Evolutionary conservation across 2,329 filamentous ascomycete species (phyloP).

Genomic region (Ceratocystis eucalypticola): DNA sequence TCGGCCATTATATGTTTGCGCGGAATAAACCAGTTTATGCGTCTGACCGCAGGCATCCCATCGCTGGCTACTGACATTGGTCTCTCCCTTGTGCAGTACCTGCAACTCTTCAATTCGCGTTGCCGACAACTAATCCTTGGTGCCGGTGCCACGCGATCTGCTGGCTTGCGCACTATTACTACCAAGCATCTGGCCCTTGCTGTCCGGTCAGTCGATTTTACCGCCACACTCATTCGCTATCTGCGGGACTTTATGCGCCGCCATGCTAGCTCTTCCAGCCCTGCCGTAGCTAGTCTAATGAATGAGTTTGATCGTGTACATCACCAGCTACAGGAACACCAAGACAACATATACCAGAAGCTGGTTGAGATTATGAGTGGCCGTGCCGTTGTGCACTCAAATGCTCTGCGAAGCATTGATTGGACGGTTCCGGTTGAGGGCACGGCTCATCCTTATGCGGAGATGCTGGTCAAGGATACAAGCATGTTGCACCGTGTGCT

Average conservation of each 20-base stretch:
- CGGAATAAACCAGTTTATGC: slow-evolving; percentile 70
- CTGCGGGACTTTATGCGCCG: slow-evolving; percentile 82
- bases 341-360: slow-evolving; percentile 82
- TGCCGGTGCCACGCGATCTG: slow-evolving; percentile 76
- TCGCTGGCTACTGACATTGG: slow-evolving; percentile 80
- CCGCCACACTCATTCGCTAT: slow-evolving; percentile 76
- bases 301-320: slow-evolving; percentile 82
- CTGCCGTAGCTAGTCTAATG: slow-evolving; percentile 46
- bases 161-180: slow-evolving; percentile 88
- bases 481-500: slow-evolving; percentile 71
- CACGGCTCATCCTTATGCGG: slow-evolving; percentile 56
- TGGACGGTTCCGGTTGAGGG: slow-evolving; percentile 40
- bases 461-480: slow-evolving; percentile 75
- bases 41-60: slow-evolving; percentile 71
- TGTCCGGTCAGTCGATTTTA: slow-evolving; percentile 76
- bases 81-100: slow-evolving; percentile 63
- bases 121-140: slow-evolving; percentile 94
- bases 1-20: slow-evolving; percentile 71
- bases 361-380: slow-evolving; percentile 83
- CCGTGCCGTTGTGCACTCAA: slow-evolving; percentile 59
- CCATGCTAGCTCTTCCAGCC: slow-evolving; percentile 40
- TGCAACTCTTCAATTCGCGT: slow-evolving; percentile 89
- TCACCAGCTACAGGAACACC: slow-evolving; percentile 73
- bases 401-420: slow-evolving; percentile 57
- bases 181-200: slow-evolving; percentile 89